Evolutionary conservation across 495 filamentous ascomycete species (phyloP), one percentile per base, ranked within the genome.

Genomic region (Penicillium cinerascens): DNA sequence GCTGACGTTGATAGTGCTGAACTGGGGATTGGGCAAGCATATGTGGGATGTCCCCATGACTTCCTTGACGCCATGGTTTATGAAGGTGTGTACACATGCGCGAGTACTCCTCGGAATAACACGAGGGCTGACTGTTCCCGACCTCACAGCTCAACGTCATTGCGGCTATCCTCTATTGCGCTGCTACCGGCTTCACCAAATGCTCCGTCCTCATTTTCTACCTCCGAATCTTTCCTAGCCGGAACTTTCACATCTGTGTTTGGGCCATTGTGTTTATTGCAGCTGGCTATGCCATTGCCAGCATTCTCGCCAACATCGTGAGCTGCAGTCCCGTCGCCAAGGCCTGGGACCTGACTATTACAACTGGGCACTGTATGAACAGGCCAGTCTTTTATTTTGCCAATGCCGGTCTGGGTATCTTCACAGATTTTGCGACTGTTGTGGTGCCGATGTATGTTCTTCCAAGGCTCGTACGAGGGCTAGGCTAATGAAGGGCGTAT

Each of bases 191-290:
- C 13, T 65, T 71, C 45, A 60, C 66, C 52, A 76, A 76, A 47
- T 54, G 74, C 51, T 74, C 77, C 51, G 66, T 73, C 38, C 60
- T 80, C 36, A 45, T 80, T 10, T 73, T 76, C 51, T 82, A 78
- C 60, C 63, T 75, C 44, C 76, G 76, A 51, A 73, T 83, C 41
- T 73, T 72, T 48, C 72, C 73, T 20, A 66, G 65, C 25, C 54
- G 56, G 7, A 60, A 54, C 37, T 69, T 74, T 51, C 67, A 70
- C 37, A 47, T 50, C n/a, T 53, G 55, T 1, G 67, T 70, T 17
- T 73, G 66, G 66, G 20, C 48, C 0, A 43, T 68, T 23, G 58
- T 73, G 0, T 63, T 65, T 39, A 64, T 76, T 39, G 70, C 70
- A 3, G 57, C 60, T 0, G 61, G 60, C 18, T 73, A 70, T 48